These are phyloP conservation scores for Phialocephala subalpina DNA, from an alignment of 2,329 filamentous ascomycete genomes.

Conservation along the genomic window DNA sequence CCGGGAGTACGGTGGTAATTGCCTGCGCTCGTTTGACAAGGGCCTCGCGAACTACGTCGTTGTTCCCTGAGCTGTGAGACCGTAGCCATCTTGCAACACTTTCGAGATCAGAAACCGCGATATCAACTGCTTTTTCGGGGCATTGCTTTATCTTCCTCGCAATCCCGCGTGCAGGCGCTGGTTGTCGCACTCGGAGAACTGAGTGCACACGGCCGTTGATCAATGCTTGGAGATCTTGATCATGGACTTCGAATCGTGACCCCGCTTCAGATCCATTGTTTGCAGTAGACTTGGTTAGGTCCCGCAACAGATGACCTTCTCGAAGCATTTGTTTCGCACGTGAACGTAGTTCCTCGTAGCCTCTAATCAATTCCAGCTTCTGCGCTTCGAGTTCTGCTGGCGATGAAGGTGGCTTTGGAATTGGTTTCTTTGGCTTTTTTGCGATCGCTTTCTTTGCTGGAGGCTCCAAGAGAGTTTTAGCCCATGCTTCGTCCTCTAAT, in stretches of 20 bases:
- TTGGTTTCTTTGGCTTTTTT: neutral
- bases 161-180: conserved; percentile 18
- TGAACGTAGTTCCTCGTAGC: conserved; percentile 22
- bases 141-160: conserved; percentile 21
- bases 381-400: conserved; percentile 14
- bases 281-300: conserved; percentile 14
- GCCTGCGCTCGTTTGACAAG: conserved; percentile 24
- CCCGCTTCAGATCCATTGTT: neutral
- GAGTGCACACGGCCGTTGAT: conserved; percentile 22
- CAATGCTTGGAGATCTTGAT: conserved; percentile 22
- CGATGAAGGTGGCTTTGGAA: neutral
- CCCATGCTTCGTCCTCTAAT: conserved; percentile 10
- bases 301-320: conserved; percentile 17
- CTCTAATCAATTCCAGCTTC: conserved; percentile 15
- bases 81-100: conserved; percentile 27
- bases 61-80: conserved; percentile 14
- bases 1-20: conserved; percentile 22
- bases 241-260: conserved; percentile 22
- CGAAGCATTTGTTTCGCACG: conserved; percentile 22
- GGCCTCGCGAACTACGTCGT: conserved; percentile 26
- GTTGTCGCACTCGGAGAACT: conserved; percentile 21
- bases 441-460: conserved; percentile 1
- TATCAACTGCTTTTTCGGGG: conserved; percentile 24
- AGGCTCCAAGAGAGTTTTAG: neutral
- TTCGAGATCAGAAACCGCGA: conserved; percentile 26